phyloP scores from a whole-genome alignment of 1,284 basidiomycete genomes.

The Xanthoconium separans region DNA sequence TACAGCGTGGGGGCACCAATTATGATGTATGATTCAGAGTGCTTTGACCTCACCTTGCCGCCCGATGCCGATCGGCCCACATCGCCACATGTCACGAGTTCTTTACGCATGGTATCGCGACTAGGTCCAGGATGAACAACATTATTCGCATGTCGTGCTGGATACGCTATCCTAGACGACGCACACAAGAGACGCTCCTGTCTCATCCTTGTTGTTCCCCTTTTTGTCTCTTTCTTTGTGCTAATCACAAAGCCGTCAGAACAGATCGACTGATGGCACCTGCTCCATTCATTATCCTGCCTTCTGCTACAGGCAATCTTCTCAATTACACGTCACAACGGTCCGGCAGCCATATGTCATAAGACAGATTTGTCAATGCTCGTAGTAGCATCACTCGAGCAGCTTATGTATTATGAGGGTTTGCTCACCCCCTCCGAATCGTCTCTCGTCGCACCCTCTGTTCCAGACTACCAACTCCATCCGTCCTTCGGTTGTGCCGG shows the following conservation, averaged over 20 bases:
- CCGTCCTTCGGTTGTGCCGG: no score
- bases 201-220: background rate
- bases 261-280: background rate
- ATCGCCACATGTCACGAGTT: conserved; percentile 8
- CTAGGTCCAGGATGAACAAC: background rate
- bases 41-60: no score
- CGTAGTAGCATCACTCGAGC: no score
- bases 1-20: conserved; percentile 6
- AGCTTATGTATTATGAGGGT: no score
- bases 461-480: no score
- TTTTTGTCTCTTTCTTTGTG: background rate
- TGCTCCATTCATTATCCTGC: background rate
- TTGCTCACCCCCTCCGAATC: no score
- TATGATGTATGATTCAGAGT: no score
- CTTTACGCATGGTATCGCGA: conserved; percentile 24
- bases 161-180: no score
- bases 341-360: background rate
- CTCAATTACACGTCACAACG: background rate
- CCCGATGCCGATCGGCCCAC: conserved; percentile 25
- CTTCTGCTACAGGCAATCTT: background rate
- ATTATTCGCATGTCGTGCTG: background rate
- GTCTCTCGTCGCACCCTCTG: no score
- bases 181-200: background rate
- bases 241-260: no score
- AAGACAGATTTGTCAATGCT: no score